phyloP scores from a whole-genome alignment of 306 rosid species.

The Dalbergia cultrata region DNA sequence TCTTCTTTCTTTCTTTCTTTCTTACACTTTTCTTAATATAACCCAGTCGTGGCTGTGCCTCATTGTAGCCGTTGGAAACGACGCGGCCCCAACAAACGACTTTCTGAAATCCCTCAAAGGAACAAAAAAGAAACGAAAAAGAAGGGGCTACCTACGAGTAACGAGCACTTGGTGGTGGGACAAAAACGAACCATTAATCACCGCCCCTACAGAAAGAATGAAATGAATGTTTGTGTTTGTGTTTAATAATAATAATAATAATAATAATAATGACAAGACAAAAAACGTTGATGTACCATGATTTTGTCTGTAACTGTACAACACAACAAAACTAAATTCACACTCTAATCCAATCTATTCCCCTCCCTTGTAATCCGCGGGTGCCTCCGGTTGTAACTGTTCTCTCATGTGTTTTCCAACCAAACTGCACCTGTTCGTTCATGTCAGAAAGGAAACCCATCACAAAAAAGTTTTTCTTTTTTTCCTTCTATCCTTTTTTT shows the following conservation, averaged over 20 bases:
- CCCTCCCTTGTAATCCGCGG: neutral
- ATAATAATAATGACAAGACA: constrained; percentile 11
- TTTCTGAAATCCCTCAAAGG: constrained; percentile 33
- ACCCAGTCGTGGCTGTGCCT: constrained; percentile 36
- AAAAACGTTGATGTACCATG: constrained; percentile 30
- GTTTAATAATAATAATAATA: too few species aligned
- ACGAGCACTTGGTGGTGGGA: constrained; percentile 31
- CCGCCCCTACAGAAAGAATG: neutral
- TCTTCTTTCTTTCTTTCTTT: neutral
- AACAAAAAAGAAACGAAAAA: constrained; percentile 32
- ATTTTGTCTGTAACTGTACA: constrained; percentile 44
- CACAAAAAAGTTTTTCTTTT: constrained; percentile 14
- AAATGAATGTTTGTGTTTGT: neutral
- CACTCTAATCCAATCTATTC: constrained; percentile 11
- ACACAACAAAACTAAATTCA: constrained; percentile 28
- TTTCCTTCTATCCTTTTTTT: neutral
- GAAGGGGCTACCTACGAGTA: constrained; percentile 32
- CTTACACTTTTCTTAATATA: neutral
- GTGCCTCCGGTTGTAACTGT: neutral
- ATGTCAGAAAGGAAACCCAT: neutral
- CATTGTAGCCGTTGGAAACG: constrained; percentile 53
- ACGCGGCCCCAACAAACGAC: constrained; percentile 37
- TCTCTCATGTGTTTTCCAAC: too few species aligned
- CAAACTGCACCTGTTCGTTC: too few species aligned
- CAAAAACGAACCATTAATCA: constrained; percentile 38